Base-by-base conservation (phyloP, 2,329 filamentous ascomycete genomes). In the Scortechinia acanthostroma region DNA sequence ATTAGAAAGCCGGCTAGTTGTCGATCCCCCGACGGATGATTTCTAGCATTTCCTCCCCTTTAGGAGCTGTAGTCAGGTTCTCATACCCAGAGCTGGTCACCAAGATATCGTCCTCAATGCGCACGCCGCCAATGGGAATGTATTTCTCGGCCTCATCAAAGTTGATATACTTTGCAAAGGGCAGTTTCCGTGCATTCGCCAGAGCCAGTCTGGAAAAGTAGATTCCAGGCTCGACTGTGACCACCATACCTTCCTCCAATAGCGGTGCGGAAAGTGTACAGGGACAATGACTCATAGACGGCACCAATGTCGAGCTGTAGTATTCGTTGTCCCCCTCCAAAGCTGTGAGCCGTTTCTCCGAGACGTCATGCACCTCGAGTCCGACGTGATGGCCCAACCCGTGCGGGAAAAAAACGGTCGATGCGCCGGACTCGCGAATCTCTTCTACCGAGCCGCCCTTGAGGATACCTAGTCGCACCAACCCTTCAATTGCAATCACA, bases 81-180 rank as follows among this genome's bases (percentile, higher is more conserved):
- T 96, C 90, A 55, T 80, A 81, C 0, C 91, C 90, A 20, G 77
- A 69, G 49, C 84, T 72, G 1, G 86, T 93, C 42, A 97, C 81
- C 19, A 93, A 70, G 30, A 97, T 76, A 60, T 91, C 88, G 58
- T 97, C 90, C 66, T 98, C 93, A 49, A 97, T 94, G 42, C 93
- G 77, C 21, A 95, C 89, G 23, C 93, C 93, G 15, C 91, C 93
- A 1, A 97, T 83, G 21, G 66, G 68, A 69, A 87, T 91, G 60
- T 86, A 91, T 50, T 67, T 69, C 48, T 82, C 78, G 43, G 93
- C 64, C 3, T 83, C 73, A 3, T 71, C 68, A 51, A 68, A 66
- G 61, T 91, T 74, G 55, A 93, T 83, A 53, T 77, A 86, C 47
- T 72, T 70, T 30, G 71, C 68, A 57, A 85, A 80, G 2, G 71